Evolutionary conservation across 2,329 filamentous ascomycete genomes (phyloP), one percentile per base, ranked within the genome.

Genomic region (Colletotrichum simmondsii): DNA sequence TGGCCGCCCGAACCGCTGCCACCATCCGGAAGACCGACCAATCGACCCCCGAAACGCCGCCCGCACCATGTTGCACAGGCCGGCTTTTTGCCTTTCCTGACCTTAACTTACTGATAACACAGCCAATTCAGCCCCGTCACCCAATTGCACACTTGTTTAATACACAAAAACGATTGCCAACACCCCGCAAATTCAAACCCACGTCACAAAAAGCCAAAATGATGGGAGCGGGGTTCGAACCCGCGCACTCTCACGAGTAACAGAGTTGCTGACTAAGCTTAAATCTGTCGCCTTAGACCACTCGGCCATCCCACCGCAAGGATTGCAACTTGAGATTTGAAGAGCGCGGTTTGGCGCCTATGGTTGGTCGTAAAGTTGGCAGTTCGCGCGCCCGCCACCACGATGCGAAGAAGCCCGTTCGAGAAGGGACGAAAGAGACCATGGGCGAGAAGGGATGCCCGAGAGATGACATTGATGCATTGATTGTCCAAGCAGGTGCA

Each of bases 251-350:
- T 69, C 59, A 59, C 70, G 70, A 69, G 65, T 69, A 72, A 65
- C 70, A 72, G 70, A 72, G 42, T n/a, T 22, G 42, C 42, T 49
- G 19, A 49, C 19, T 49, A n/a, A 49, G 60, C 70, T 72, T 72
- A 72, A 72, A 65, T 72, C 70, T 72, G 70, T 61, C 70, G 70
- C 70, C 70, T 70, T 72, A 24, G 70, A 72, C 70, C 70, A 72
- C 70, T 72, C 70, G 70, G 70, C 70, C 70, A 72, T 72, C 60
- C 70, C 70, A 72, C 70, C 70, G 42, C 19, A 49, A n/a, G 42
- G 8, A 22, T 49, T 49, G 19, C 42, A 49, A 49, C 42, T 49
- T 49, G 42, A 19, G 42, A 11, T 22, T 35, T 12, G 4, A 5
- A 22, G 8, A 11, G 42, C 8, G 3, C 42, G 42, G 7, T n/a